Evolutionary conservation across 1,139 yeast genomes (phyloP).

Genomic region (Spathaspora sp.): DNA sequence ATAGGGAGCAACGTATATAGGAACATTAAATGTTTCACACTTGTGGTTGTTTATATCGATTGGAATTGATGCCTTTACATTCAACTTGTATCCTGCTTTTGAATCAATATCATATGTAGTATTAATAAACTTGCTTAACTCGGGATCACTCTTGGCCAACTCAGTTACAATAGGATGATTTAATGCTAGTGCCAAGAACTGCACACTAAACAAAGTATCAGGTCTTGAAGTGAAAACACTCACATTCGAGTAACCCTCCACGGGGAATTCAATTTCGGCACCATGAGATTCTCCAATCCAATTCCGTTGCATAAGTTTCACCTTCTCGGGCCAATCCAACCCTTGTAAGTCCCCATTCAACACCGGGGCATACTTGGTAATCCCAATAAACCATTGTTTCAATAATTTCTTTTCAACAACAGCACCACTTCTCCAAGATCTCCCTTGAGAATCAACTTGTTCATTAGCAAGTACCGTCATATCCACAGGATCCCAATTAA

Average conservation of each 20-base stretch:
- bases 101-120: constrained; percentile 43
- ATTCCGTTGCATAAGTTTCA: constrained; percentile 83
- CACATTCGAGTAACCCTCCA: constrained; percentile 21
- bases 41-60: constrained; percentile 33
- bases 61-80: constrained; percentile 60
- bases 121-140: constrained; percentile 46
- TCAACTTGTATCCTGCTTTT: constrained; percentile 62
- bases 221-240: constrained; percentile 83
- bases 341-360: constrained; percentile 60
- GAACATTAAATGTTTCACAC: constrained; percentile 37
- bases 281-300: constrained; percentile 94
- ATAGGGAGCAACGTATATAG: constrained; percentile 88
- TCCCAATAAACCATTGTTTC: constrained; percentile 92
- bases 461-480: constrained; percentile 94
- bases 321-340: constrained; percentile 85
- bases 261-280: constrained; percentile 58
- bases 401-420: constrained; percentile 75
- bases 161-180: constrained; percentile 62
- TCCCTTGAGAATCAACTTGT: constrained; percentile 88
- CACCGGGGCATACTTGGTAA: constrained; percentile 73
- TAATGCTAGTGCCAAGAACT: constrained; percentile 74
- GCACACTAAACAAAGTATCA: constrained; percentile 81
- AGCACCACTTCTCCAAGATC: constrained; percentile 97
- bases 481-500: constrained; percentile 97
- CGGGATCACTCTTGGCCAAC: constrained; percentile 31